These are phyloP conservation scores for Erythrobasidium hasegawianum DNA, from an alignment of 1,284 basidiomycete genomes.

Conservation along the genomic window DNA sequence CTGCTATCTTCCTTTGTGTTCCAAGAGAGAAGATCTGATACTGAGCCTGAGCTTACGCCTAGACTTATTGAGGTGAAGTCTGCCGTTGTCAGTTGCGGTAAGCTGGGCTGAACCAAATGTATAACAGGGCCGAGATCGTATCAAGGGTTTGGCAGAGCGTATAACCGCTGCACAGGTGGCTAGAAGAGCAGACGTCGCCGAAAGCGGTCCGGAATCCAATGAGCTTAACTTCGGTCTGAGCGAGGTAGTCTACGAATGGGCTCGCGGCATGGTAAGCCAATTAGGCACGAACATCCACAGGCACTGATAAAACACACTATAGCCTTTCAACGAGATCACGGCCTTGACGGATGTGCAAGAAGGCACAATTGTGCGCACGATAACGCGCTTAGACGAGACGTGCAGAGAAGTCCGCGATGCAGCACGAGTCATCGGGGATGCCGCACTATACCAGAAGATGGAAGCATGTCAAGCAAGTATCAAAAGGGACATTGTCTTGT, in stretches of 20 bases:
- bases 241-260: slow-evolving; percentile 98
- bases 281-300: too few species aligned
- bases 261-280: slow-evolving; percentile 82
- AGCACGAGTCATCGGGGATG: slow-evolving; percentile 93
- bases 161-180: slow-evolving; percentile 73
- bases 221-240: slow-evolving; percentile 80
- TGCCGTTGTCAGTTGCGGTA: not conserved
- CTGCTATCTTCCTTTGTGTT: slow-evolving; percentile 94
- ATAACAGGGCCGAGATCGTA: slow-evolving; percentile 64
- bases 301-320: not conserved
- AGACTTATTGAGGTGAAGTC: slow-evolving; percentile 61
- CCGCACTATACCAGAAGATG: slow-evolving; percentile 94
- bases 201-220: slow-evolving; percentile 66
- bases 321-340: slow-evolving; percentile 95
- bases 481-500: slow-evolving; percentile 67
- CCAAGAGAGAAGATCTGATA: slow-evolving; percentile 84
- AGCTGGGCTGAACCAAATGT: not conserved
- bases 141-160: slow-evolving; percentile 75
- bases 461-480: slow-evolving; percentile 90
- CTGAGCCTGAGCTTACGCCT: slow-evolving; percentile 71
- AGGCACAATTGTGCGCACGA: slow-evolving; percentile 93
- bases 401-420: slow-evolving; percentile 96
- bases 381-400: slow-evolving; percentile 93
- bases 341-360: slow-evolving; percentile 90
- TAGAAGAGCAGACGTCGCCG: slow-evolving; percentile 64